phyloP scores from a whole-genome alignment of 2,329 filamentous ascomycete genomes.

The Volutella citrinella region DNA sequence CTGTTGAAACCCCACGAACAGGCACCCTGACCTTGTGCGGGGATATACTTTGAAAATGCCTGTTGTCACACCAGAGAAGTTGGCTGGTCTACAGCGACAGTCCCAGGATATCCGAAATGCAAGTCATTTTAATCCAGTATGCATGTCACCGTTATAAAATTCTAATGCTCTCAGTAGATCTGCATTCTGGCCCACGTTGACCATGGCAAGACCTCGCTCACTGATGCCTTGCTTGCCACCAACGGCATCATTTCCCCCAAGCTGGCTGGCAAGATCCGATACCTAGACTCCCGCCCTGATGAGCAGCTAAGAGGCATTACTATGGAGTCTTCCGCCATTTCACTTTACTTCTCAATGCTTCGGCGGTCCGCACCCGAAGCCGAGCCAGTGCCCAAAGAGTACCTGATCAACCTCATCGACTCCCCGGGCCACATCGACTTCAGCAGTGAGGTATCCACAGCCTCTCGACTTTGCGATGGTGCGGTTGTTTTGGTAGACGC shows the following conservation, averaged over 20 bases:
- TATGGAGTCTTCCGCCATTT: slow-evolving; percentile 99
- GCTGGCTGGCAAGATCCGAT: slow-evolving; percentile 94
- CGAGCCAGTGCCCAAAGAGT: slow-evolving; percentile 74
- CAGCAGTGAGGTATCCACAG: slow-evolving; percentile 95
- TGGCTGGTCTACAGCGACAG: slow-evolving; percentile 84
- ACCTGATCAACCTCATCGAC: slow-evolving; percentile 95
- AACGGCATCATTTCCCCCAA: slow-evolving; percentile 99
- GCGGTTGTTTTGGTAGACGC: slow-evolving; percentile 93
- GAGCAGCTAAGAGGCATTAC: slow-evolving; percentile 96
- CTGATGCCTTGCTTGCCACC: slow-evolving; percentile 92
- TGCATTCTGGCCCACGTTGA: slow-evolving; percentile 96
- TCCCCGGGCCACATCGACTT: slow-evolving; percentile 98
- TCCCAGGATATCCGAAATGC: slow-evolving; percentile 92
- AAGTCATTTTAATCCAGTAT: slow-evolving; percentile 29
- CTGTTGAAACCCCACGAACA: slow-evolving; percentile 8
- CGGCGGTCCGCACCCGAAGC: slow-evolving; percentile 68
- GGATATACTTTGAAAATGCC: no score
- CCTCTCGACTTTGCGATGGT: slow-evolving; percentile 89
- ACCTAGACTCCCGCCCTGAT: slow-evolving; percentile 92
- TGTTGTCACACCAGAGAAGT: slow-evolving; percentile 84
- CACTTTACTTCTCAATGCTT: slow-evolving; percentile 90
- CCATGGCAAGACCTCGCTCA: slow-evolving; percentile 97
- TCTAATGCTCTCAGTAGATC: slow-evolving; percentile 64
- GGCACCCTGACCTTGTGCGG: slow-evolving; percentile 16
- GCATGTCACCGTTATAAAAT: slow-evolving; percentile 4